Conservation (phyloP, 176 grass and related monocot species). For the Miscanthus lutarioriparius region DNA sequence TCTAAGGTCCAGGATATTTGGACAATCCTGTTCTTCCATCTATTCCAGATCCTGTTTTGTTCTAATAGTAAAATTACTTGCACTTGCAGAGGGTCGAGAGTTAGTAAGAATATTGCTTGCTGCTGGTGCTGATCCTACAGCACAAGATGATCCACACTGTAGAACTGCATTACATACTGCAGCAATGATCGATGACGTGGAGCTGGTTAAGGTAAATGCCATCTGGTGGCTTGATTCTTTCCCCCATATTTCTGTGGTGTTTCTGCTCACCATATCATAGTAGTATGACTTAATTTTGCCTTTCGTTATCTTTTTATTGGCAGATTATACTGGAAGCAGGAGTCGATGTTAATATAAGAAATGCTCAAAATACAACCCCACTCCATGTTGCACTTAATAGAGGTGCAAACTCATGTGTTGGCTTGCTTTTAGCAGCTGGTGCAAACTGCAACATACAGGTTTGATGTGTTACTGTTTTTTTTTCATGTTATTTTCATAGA, state of each 20-base stretch:
- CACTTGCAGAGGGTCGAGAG: conserved; percentile 85
- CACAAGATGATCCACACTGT: conserved; percentile 84
- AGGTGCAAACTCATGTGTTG: conserved; percentile 93
- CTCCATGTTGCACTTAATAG: conserved; percentile 97
- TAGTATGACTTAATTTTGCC: conserved; percentile 23
- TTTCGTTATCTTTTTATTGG: conserved; percentile 27
- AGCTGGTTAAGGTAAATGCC: conserved; percentile 78
- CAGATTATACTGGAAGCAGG: conserved; percentile 97
- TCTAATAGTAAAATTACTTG: conserved; percentile 36
- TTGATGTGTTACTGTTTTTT: neutral
- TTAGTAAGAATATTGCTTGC: conserved; percentile 87
- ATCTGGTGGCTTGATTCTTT: conserved; percentile 20
- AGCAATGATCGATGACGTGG: conserved; percentile 97
- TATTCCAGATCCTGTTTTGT: conserved; percentile 9
- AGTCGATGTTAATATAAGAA: conserved; percentile 95
- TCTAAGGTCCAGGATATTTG: neutral
- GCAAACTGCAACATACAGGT: conserved; percentile 98
- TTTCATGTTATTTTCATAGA: conserved; percentile 5
- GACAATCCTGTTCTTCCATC: conserved; percentile 21
- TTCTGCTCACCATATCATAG: conserved; percentile 16
- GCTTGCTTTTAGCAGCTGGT: conserved; percentile 93
- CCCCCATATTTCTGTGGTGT: neutral
- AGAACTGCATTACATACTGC: conserved; percentile 94
- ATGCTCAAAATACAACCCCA: conserved; percentile 93
- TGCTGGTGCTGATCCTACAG: conserved; percentile 91